phyloP scores from a whole-genome alignment of 2,329 filamentous ascomycete species.

The Colletotrichum simmondsii region DNA sequence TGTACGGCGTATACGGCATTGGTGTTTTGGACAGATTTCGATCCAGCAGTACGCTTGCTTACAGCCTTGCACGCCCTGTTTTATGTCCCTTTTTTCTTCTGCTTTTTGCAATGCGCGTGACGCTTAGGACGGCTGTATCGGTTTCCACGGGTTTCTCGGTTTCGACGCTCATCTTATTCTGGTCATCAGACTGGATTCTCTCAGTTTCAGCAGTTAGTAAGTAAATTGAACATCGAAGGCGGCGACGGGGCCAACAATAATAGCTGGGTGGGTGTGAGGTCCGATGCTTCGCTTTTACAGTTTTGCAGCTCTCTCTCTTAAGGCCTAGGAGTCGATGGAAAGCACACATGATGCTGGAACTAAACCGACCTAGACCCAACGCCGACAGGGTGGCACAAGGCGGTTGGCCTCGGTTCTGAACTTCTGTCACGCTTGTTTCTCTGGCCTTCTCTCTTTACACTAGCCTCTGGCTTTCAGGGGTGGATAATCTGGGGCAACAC shows the following conservation, averaged over 20 bases:
- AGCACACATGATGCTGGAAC: neutral
- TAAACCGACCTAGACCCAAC: neutral
- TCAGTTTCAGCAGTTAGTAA: neutral
- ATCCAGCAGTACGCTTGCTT: neutral
- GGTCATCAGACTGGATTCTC: neutral
- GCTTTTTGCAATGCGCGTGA: neutral
- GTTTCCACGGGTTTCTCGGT: neutral
- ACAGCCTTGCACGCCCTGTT: neutral
- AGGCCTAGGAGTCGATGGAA: neutral
- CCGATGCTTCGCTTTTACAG: neutral
- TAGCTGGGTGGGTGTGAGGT: neutral
- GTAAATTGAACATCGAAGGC: neutral
- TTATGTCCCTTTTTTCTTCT: neutral
- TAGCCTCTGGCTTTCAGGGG: neutral
- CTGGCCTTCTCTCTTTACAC: neutral
- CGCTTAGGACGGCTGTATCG: neutral
- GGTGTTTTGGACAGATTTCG: neutral
- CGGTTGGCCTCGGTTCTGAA: constrained; percentile 25
- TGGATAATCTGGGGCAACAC: constrained; percentile 32
- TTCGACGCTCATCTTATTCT: neutral
- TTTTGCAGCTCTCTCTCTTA: neutral
- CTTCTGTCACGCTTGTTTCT: neutral
- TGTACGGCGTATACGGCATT: neutral
- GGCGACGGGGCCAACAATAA: too few relatives aligned
- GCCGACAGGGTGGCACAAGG: constrained; percentile 13